Evolutionary conservation across 352 stramenopile species (phyloP).

Genomic region (Phytophthora nicotianae): DNA sequence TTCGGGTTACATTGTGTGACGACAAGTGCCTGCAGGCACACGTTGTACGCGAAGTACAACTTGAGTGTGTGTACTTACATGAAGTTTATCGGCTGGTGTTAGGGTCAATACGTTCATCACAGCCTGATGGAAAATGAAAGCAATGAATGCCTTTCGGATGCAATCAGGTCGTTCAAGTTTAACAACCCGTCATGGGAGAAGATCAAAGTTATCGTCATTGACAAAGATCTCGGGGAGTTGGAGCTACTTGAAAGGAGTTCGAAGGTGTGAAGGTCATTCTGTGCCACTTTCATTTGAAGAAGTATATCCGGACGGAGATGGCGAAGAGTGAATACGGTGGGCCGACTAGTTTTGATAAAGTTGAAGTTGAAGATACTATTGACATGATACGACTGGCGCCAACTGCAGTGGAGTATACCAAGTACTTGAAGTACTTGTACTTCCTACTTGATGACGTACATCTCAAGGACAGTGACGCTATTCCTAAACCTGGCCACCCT

Average conservation of each 20-base stretch:
- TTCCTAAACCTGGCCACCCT: slow-evolving; percentile 4
- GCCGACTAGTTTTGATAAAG: not conserved
- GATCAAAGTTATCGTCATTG: slow-evolving; percentile 1
- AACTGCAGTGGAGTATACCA: not conserved
- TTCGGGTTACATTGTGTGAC: not conserved
- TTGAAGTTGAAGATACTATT: not conserved
- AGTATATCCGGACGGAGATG: slow-evolving; percentile 1
- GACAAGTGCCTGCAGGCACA: not conserved
- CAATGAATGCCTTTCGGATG: not conserved
- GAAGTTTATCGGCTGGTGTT: not conserved
- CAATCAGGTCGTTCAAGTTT: not conserved
- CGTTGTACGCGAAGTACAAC: not conserved
- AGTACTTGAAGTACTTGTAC: slow-evolving; percentile 1
- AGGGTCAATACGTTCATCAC: slow-evolving; percentile 1
- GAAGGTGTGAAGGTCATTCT: not conserved
- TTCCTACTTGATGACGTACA: not conserved
- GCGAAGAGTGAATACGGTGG: not conserved
- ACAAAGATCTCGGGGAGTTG: not conserved
- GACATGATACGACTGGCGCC: not conserved
- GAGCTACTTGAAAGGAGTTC: not conserved
- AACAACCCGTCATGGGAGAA: not conserved
- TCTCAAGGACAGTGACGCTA: not conserved
- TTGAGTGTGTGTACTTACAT: not conserved
- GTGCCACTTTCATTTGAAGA: not conserved
- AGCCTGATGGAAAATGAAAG: slow-evolving; percentile 3